Percentiles rank a stretch among this genome's conserved stretches.
Conservation (phyloP, 169 alveolate species). For the Plasmodium reichenowi region DNA sequence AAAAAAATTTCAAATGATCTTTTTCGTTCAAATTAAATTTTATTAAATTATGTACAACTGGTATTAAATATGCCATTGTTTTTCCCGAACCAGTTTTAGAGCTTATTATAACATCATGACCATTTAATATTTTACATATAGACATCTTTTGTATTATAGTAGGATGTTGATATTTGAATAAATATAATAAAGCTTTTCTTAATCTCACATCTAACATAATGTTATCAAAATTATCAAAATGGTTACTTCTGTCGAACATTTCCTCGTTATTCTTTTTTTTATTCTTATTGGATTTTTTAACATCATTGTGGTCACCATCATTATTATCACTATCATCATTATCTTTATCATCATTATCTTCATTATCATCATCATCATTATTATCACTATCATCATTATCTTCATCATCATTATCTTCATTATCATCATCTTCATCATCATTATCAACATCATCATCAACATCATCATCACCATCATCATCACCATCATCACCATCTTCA, state of each 20-base stretch:
- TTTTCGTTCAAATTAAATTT: slow-evolving; percentile 39
- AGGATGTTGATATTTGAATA: slow-evolving; percentile 35
- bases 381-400: too few species aligned
- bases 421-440: not conserved
- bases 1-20: slow-evolving; percentile 64
- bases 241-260: slow-evolving; percentile 28
- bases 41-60: slow-evolving; percentile 67
- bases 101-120: slow-evolving; percentile 81
- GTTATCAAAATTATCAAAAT: slow-evolving; percentile 42
- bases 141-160: slow-evolving; percentile 72
- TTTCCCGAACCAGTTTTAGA: slow-evolving; percentile 88
- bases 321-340: too few species aligned
- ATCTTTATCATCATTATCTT: not conserved
- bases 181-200: slow-evolving; percentile 50
- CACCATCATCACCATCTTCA: not conserved
- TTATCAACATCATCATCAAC: too few species aligned
- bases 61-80: slow-evolving; percentile 85
- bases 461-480: too few species aligned
- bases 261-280: slow-evolving; percentile 11
- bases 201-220: slow-evolving; percentile 52
- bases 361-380: not conserved
- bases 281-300: not conserved
- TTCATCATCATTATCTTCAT: not conserved
- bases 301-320: too few species aligned
- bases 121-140: slow-evolving; percentile 79